Conservation (phyloP, 768 basidiomycete genomes). For the Pulveroboletus ravenelii region DNA sequence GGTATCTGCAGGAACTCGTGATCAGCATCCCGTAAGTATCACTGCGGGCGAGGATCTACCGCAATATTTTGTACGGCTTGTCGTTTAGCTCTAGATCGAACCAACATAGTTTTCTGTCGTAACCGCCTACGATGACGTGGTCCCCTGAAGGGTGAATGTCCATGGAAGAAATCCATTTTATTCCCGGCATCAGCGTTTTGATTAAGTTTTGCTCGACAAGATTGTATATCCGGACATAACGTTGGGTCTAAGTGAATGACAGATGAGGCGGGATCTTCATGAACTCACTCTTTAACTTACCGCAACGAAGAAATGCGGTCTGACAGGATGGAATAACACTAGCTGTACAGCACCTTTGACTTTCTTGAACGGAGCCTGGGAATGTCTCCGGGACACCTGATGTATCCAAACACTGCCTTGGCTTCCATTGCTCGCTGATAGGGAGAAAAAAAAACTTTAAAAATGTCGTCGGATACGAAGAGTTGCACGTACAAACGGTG, state of each 20-base stretch:
- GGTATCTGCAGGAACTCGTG: slow-evolving; percentile 57
- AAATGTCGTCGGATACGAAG: slow-evolving; percentile 4
- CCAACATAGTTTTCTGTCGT: slow-evolving; percentile 98
- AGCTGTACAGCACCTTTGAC: slow-evolving; percentile 86
- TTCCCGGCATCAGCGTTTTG: slow-evolving; percentile 92
- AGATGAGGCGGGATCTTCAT: slow-evolving; percentile 10
- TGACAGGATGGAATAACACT: slow-evolving; percentile 90
- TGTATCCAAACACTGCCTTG: slow-evolving; percentile 94
- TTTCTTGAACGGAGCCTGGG: slow-evolving; percentile 97
- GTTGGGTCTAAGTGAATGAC: slow-evolving; percentile 67
- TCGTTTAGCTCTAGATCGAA: slow-evolving; percentile 96
- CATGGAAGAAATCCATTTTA: slow-evolving; percentile 96
- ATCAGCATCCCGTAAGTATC: slow-evolving; percentile 8
- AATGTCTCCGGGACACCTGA: slow-evolving; percentile 88
- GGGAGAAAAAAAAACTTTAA: slow-evolving; percentile 2
- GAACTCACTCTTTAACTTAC: slow-evolving; percentile 44
- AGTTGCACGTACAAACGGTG: slow-evolving; percentile 74
- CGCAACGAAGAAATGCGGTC: slow-evolving; percentile 97
- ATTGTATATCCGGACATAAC: slow-evolving; percentile 94
- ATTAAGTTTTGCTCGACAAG: slow-evolving; percentile 88
- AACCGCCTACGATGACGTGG: slow-evolving; percentile 95
- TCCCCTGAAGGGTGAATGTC: slow-evolving; percentile 95
- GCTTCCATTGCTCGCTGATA: slow-evolving; percentile 55
- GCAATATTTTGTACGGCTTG: slow-evolving; percentile 94
- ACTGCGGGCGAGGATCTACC: slow-evolving; percentile 41